Conservation (phyloP, 768 basidiomycete genomes). For the Arthromyces matolae region DNA sequence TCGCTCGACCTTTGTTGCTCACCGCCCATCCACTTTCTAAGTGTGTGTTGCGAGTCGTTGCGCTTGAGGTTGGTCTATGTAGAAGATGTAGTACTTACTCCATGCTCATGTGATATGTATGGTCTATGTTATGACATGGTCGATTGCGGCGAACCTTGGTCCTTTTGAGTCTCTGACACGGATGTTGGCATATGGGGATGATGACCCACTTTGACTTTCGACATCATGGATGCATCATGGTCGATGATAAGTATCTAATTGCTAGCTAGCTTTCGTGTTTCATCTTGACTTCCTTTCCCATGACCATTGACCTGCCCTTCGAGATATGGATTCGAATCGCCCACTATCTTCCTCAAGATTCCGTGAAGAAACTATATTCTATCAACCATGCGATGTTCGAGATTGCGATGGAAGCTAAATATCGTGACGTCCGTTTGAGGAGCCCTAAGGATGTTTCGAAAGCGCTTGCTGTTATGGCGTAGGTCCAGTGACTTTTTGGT, state of each 20-base stretch:
- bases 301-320: constrained; percentile 1
- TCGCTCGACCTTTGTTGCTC: constrained; percentile 77
- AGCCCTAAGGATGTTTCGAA: neutral
- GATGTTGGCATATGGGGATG: constrained; percentile 8
- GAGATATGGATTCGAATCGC: constrained; percentile 8
- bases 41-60: constrained; percentile 3
- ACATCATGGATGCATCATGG: too few species aligned
- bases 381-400: constrained; percentile 12
- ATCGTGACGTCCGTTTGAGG: constrained; percentile 4
- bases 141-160: too few species aligned
- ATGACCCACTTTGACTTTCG: too few species aligned
- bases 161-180: too few species aligned
- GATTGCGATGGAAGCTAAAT: constrained; percentile 20
- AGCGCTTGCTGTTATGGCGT: neutral
- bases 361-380: constrained; percentile 3
- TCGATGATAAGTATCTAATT: too few species aligned
- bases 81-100: constrained; percentile 15
- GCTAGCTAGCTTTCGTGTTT: too few species aligned
- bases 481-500: neutral
- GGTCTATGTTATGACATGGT: constrained; percentile 18
- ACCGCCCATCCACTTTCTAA: constrained; percentile 73
- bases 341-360: neutral
- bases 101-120: constrained; percentile 17
- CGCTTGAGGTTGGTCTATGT: constrained; percentile 6
- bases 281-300: neutral